A percentile compares a stretch with the other conserved stretches of the same genome.
Conservation (phyloP, 495 filamentous ascomycete species). For the Aspergillus funiculosus region DNA sequence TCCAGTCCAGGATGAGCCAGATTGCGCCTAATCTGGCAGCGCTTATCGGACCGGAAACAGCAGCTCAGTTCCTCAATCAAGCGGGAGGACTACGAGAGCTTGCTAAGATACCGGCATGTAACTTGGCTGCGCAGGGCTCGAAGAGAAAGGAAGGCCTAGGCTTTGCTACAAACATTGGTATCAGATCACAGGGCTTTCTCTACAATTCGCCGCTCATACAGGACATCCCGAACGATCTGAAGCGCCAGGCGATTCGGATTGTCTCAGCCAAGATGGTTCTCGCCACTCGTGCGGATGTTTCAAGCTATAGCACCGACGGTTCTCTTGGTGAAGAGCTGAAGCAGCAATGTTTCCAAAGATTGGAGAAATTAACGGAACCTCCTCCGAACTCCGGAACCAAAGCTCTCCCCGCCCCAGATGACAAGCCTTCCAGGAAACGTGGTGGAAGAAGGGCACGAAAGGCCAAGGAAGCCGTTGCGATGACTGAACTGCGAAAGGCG, state of each 20-base stretch:
- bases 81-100: slow-evolving; percentile 83
- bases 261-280: slow-evolving; percentile 90
- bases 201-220: slow-evolving; percentile 86
- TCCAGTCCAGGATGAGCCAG: slow-evolving; percentile 94
- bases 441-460: slow-evolving; percentile 88
- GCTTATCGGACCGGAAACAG: slow-evolving; percentile 88
- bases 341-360: slow-evolving; percentile 71
- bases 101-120: slow-evolving; percentile 88
- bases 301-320: slow-evolving; percentile 78
- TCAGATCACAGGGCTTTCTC: slow-evolving; percentile 88
- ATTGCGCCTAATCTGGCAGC: slow-evolving; percentile 95
- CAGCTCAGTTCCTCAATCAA: slow-evolving; percentile 92
- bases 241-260: slow-evolving; percentile 92
- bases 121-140: slow-evolving; percentile 80
- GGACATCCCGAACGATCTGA: slow-evolving; percentile 75
- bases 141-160: slow-evolving; percentile 78
- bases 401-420: slow-evolving; percentile 88
- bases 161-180: slow-evolving; percentile 88
- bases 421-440: slow-evolving; percentile 90
- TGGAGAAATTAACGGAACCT: slow-evolving; percentile 95
- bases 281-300: slow-evolving; percentile 79
- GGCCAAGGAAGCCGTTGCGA: slow-evolving; percentile 93
- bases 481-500: slow-evolving; percentile 94
- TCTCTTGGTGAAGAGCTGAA: slow-evolving; percentile 79
- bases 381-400: slow-evolving; percentile 82